Evolutionary conservation across 2,329 filamentous ascomycete genomes (phyloP).

Genomic region (Neurospora sp.): DNA sequence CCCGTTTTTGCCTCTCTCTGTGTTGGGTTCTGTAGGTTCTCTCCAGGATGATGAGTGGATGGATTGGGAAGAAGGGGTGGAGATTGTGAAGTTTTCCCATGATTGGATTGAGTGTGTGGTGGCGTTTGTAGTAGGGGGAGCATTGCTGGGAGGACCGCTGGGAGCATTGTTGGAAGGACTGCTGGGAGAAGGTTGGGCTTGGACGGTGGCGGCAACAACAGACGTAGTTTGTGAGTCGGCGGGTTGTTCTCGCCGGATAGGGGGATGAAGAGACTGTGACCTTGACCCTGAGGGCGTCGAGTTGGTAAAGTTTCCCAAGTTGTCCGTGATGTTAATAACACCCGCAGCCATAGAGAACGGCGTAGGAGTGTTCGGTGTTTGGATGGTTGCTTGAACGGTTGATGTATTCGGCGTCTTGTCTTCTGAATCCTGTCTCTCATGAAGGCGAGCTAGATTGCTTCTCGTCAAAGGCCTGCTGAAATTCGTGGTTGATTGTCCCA

Average conservation of each 20-base stretch:
- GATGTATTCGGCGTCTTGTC: not conserved
- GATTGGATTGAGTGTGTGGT: not conserved
- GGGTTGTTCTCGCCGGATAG: too few species aligned
- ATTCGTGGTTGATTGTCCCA: not conserved
- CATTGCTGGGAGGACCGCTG: not conserved
- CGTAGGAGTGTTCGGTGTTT: not conserved
- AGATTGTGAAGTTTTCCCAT: not conserved
- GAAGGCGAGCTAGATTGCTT: not conserved
- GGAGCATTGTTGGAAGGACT: too few species aligned
- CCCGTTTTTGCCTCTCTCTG: too few species aligned
- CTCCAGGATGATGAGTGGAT: not conserved
- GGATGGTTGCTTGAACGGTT: not conserved
- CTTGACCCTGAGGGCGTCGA: not conserved
- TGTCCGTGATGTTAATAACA: not conserved
- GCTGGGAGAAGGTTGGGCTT: not conserved
- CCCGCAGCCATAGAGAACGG: not conserved
- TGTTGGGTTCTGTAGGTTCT: not conserved
- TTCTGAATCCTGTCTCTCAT: rapidly evolving
- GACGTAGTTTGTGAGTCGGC: not conserved
- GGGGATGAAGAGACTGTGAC: not conserved
- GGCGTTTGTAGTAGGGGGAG: not conserved
- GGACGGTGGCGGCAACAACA: not conserved
- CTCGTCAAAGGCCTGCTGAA: not conserved
- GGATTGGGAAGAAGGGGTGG: not conserved
- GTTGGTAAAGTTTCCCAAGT: not conserved